These are phyloP conservation scores for Peronospora tabacina DNA, from an alignment of 352 stramenopile species.

Conservation along the genomic window DNA sequence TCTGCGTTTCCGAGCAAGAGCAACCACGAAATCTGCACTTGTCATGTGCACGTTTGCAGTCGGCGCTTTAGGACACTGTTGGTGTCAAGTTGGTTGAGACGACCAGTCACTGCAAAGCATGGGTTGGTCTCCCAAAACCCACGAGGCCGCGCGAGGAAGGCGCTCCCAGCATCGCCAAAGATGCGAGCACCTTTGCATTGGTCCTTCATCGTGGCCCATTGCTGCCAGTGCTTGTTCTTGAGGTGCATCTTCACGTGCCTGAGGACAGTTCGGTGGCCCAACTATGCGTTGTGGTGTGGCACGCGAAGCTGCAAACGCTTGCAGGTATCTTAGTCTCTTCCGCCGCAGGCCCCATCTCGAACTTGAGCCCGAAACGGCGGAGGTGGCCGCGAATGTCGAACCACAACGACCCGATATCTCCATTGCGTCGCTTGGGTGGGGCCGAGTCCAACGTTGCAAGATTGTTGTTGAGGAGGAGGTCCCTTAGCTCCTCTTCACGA, in stretches of 20 bases:
- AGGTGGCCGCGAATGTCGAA: constrained; percentile 6
- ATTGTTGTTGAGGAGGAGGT: neutral
- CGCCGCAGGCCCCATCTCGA: neutral
- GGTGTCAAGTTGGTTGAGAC: constrained; percentile 11
- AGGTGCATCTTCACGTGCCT: constrained; percentile 15
- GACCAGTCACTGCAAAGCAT: constrained; percentile 10
- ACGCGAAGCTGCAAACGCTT: constrained; percentile 5
- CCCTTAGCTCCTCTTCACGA: neutral
- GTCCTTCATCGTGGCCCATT: constrained; percentile 1
- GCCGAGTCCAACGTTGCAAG: neutral
- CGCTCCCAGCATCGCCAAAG: constrained; percentile 5
- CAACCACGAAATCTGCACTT: neutral
- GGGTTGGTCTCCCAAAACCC: constrained; percentile 15
- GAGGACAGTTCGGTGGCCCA: constrained; percentile 5
- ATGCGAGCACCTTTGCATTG: constrained; percentile 3
- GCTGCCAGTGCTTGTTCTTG: constrained; percentile 4
- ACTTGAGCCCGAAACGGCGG: neutral
- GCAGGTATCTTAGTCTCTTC: neutral
- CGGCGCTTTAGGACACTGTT: constrained; percentile 4
- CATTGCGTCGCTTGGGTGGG: constrained; percentile 1
- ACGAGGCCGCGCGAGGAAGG: constrained; percentile 6
- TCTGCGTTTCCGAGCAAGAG: constrained; percentile 2
- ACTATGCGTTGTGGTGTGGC: constrained; percentile 6
- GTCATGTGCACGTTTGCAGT: constrained; percentile 1
- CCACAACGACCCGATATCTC: constrained; percentile 5